phyloP scores from a whole-genome alignment of 1,139 yeast genomes.

The Diutina rugosa region DNA sequence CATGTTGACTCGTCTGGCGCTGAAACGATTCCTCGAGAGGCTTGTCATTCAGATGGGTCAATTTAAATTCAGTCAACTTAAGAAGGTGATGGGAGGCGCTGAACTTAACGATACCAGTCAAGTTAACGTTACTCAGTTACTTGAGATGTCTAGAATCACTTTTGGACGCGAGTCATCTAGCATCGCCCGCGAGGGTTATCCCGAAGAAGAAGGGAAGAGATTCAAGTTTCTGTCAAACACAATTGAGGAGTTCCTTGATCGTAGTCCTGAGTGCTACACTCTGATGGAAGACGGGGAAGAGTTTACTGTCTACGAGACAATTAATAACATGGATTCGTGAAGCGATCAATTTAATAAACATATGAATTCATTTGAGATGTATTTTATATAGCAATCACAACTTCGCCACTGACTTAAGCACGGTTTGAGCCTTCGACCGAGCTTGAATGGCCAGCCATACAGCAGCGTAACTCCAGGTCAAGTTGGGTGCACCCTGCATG shows the following conservation, averaged over 20 bases:
- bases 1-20: conserved; percentile 60
- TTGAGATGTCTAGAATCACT: not conserved
- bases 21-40: conserved; percentile 69
- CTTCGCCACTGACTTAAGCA: not conserved
- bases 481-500: conserved; percentile 76
- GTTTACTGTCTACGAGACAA: conserved; percentile 40
- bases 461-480: conserved; percentile 50
- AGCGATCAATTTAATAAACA: not conserved
- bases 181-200: not conserved
- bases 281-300: conserved; percentile 15
- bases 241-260: conserved; percentile 39
- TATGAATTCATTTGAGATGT: not conserved
- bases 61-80: conserved; percentile 30
- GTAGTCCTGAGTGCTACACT: conserved; percentile 34
- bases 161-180: not conserved
- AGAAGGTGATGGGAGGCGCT: conserved; percentile 7
- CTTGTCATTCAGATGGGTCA: conserved; percentile 78
- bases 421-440: not conserved
- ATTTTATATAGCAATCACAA: not conserved
- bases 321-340: conserved; percentile 19
- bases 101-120: conserved; percentile 4
- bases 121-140: not conserved
- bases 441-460: not conserved
- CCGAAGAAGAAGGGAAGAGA: not conserved
- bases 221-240: conserved; percentile 19